phyloP scores from a whole-genome alignment of 2,329 filamentous ascomycete species.

The Arthrobotrys conoides region DNA sequence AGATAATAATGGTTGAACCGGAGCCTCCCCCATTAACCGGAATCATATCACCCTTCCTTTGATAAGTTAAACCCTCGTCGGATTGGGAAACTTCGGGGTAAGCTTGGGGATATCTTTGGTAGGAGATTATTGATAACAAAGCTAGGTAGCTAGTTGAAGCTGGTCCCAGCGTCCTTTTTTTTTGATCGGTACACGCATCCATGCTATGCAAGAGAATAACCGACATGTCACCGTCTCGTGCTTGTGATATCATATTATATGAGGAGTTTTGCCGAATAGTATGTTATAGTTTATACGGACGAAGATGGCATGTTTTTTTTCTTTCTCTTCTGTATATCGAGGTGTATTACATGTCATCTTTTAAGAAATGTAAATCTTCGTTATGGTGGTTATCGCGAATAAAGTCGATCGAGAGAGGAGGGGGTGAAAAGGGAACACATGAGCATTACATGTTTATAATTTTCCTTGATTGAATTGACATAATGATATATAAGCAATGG shows the following conservation, averaged over 20 bases:
- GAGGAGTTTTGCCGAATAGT: not conserved
- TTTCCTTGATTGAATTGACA: constrained; percentile 22
- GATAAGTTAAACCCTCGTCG: not conserved
- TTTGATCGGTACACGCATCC: constrained; percentile 16
- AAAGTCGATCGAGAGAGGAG: not conserved
- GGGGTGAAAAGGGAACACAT: constrained; percentile 15
- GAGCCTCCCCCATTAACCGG: not conserved
- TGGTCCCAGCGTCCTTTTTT: not conserved
- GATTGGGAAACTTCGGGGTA: not conserved
- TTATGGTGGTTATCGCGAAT: not conserved
- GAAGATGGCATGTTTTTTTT: not conserved
- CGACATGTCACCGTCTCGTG: constrained; percentile 61
- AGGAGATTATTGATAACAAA: constrained; percentile 8
- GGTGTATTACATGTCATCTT: not conserved
- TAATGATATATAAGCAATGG: not conserved
- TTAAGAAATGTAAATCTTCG: not conserved
- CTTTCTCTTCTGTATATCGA: not conserved
- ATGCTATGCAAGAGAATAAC: constrained; percentile 26
- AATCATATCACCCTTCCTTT: not conserved
- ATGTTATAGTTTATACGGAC: not conserved
- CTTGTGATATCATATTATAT: constrained; percentile 56
- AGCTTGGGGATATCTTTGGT: constrained; percentile 29
- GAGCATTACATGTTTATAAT: constrained; percentile 40
- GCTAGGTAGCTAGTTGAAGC: not conserved
- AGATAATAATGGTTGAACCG: not conserved